Evolutionary conservation across 176 grass and related monocot genomes (phyloP), one percentile per base, ranked within the genome.

Genomic region (Saccharum officinarum): DNA sequence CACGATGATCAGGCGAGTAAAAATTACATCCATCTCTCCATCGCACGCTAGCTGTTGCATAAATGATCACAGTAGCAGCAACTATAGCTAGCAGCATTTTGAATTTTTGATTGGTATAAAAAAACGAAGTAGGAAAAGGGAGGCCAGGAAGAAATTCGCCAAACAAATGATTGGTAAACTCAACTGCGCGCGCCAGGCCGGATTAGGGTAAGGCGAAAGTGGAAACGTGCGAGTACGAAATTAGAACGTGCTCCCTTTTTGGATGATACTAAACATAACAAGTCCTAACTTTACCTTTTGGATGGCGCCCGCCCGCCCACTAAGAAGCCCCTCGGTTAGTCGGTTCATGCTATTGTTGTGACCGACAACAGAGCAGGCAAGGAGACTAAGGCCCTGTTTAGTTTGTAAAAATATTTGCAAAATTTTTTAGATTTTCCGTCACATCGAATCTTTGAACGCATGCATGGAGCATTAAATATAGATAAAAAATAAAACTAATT

Each of bases 1-100:
- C 63, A 83, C 46, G 91, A 91, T 6, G 87, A 89, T 69, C 82
- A 85, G 41, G 89, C 94, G 80, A 92, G 90, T 79, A 42, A 64
- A 42, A 64, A 69, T 45, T 18, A 17, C 38, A 62, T 26, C 18
- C 36, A 23, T n/a, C 8, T 6, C 16, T 67, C 20, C 2, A 64
- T 2, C 10, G 9, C 37, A 39, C 7, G 55, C 47, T 76, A 62
- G 61, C 25, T 59, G 37, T 3, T 39, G 47, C 39, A 45, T 57
- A 2, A 9, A 23, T 61, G 76, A 50, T 70, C 46, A 67, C 16
- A 25, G 59, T 80, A 76, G 44, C 16, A 80, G 67, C 46, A 28
- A 34, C 13, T 15, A 0, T 10, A 75, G 42, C 22, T 16, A 17
- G 36, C 25, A 77, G 22, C n/a, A 39, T 80, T 28, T 75, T 13